Conservation (phyloP, 2,329 filamentous ascomycete genomes). For the Phyllosticta citriasiana region DNA sequence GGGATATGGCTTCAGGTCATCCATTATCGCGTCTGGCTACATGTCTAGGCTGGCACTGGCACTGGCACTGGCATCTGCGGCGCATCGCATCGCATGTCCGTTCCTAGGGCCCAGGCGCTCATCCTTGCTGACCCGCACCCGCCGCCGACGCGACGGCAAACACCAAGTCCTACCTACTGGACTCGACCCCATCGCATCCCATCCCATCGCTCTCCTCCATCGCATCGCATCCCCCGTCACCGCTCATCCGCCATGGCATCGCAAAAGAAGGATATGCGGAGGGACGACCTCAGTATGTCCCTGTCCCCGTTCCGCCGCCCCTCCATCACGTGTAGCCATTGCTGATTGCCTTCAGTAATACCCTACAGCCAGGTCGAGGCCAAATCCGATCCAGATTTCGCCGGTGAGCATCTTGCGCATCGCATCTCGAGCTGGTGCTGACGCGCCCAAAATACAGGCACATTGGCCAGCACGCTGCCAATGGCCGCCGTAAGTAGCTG, state of each 20-base stretch:
- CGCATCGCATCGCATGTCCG: not conserved
- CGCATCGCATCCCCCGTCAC: constrained; percentile 1
- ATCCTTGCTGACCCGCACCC: not conserved
- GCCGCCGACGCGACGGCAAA: not conserved
- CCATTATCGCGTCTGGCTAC: not conserved
- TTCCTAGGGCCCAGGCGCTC: not conserved
- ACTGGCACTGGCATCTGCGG: not conserved
- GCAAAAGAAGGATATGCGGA: constrained; percentile 62
- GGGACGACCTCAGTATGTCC: constrained; percentile 58
- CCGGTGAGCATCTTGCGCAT: constrained; percentile 41
- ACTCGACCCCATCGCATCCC: no score
- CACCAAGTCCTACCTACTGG: not conserved
- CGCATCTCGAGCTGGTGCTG: not conserved
- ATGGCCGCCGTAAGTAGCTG: constrained; percentile 70
- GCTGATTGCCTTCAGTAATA: constrained; percentile 52
- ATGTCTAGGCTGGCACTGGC: no score
- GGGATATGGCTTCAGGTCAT: no score
- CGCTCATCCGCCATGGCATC: constrained; percentile 44
- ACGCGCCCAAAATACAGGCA: constrained; percentile 34
- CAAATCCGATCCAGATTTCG: constrained; percentile 56
- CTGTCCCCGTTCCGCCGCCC: constrained; percentile 20
- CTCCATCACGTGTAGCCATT: not conserved
- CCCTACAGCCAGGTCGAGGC: constrained; percentile 74
- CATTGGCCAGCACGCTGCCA: constrained; percentile 68
- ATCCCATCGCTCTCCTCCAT: not conserved